Evolutionary conservation across 306 rosid species (phyloP), one percentile per base, ranked within the genome.

Genomic region (Boehmeria nivea): DNA sequence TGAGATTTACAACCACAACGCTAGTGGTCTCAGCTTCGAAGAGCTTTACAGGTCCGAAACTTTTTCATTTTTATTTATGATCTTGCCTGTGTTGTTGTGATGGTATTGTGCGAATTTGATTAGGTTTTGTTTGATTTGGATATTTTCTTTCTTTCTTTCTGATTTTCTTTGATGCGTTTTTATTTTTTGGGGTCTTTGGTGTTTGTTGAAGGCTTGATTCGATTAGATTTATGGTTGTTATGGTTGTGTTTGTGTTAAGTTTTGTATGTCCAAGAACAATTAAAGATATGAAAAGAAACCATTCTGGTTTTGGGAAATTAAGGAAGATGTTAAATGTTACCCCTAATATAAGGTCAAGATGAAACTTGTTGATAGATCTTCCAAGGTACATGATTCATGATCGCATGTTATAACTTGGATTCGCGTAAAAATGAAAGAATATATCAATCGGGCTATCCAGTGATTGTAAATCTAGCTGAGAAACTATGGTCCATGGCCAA

Each of bases 21-120:
- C 97, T 19, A 89, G 97, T 67, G 95, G 97, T 27, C 94, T 89
- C 50, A 89, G 97, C 68, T 89, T 89, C 36, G 97, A 89, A 74
- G 95, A 89, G 81, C 95, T 89, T 59, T 89, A 89, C 75, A 86
- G 97, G 97, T 89, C 73, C 60, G 54, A 31, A 42, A 23, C 43
- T 63, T 39, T 43, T 51, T 50, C 46, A n/a, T n/a, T n/a, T n/a
- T n/a, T n/a, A n/a, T 31, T 7, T 23, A 43, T 17, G 39, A 6
- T 15, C 22, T 46, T 58, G 7, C 39, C 19, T 39, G 45, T 7
- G 27, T 0, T 24, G 19, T 21, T n/a, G 4, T 23, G 17, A 21
- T 37, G n/a, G 17, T 4, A 22, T 58, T 25, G 31, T 6, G 54
- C 31, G 8, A n/a, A 17, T 0, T 52, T 14, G 58, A 27, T 28